Percentiles rank a stretch among this genome's conserved stretches.
phyloP scores from a whole-genome alignment of 257 asterid genomes.

The Plectranthus barbatus region DNA sequence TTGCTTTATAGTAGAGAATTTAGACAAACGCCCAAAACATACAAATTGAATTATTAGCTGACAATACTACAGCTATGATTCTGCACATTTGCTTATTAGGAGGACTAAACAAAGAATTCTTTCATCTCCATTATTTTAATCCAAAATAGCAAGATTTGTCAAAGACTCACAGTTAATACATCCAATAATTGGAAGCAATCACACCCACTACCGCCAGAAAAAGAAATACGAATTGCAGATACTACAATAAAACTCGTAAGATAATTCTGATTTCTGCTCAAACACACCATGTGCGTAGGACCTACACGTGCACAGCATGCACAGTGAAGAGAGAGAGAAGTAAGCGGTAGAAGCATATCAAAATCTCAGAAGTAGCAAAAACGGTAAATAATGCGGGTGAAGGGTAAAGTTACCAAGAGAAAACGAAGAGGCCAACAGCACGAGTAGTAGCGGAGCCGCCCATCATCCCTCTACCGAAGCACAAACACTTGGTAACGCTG shows the following conservation, averaged over 20 bases:
- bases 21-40: background rate
- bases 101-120: background rate
- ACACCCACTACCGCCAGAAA: background rate
- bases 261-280: constrained; percentile 2
- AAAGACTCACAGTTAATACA: background rate
- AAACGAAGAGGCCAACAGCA: constrained; percentile 65
- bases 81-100: background rate
- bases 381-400: background rate
- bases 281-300: constrained; percentile 21
- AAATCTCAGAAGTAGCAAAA: background rate
- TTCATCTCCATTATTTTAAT: too few species aligned
- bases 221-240: background rate
- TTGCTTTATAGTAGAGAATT: background rate
- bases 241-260: background rate
- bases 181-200: too few species aligned
- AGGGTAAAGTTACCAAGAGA: constrained; percentile 67
- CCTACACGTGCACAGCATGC: too few species aligned
- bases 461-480: constrained; percentile 80
- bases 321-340: background rate
- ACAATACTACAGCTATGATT: background rate
- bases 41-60: background rate
- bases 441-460: constrained; percentile 46
- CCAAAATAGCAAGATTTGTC: constrained; percentile 1
- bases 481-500: constrained; percentile 84
- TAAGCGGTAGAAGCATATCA: background rate